These are phyloP conservation scores for Madurella fahalii DNA, from an alignment of 2,329 filamentous ascomycete genomes.

Conservation along the genomic window DNA sequence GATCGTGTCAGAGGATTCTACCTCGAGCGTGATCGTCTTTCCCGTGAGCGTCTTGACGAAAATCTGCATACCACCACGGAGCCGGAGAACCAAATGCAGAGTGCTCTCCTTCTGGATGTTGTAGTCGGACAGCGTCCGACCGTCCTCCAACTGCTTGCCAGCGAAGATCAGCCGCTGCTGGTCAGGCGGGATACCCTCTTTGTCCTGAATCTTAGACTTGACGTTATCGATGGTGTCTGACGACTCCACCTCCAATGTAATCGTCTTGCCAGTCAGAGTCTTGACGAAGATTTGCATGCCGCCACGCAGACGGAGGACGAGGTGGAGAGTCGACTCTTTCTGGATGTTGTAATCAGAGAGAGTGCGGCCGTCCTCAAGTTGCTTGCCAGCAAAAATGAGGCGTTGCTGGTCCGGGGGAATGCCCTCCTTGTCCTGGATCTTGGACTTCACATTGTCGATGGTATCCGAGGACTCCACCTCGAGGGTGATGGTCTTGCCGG, in stretches of 20 bases:
- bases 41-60: constrained; percentile 85
- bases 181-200: constrained; percentile 90
- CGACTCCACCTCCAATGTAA: constrained; percentile 85
- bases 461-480: constrained; percentile 88
- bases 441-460: constrained; percentile 94
- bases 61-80: constrained; percentile 86
- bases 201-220: constrained; percentile 88
- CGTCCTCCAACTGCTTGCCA: constrained; percentile 90
- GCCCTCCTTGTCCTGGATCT: constrained; percentile 97
- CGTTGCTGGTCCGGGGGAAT: constrained; percentile 96
- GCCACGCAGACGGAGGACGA: constrained; percentile 83
- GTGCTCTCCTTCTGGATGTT: constrained; percentile 94
- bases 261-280: constrained; percentile 88
- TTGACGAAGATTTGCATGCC: constrained; percentile 90
- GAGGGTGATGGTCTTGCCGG: constrained; percentile 90
- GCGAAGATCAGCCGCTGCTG: constrained; percentile 93
- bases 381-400: constrained; percentile 93
- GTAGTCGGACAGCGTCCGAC: constrained; percentile 87
- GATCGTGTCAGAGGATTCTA: constrained; percentile 85
- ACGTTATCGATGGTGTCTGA: constrained; percentile 93
- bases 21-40: constrained; percentile 91
- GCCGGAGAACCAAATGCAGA: constrained; percentile 73
- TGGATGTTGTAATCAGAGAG: constrained; percentile 93
- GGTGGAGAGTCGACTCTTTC: constrained; percentile 82
- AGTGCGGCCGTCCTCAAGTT: constrained; percentile 90